Base-by-base conservation (phyloP, 768 basidiomycete genomes). In the Cantharellus cinnabarinus region DNA sequence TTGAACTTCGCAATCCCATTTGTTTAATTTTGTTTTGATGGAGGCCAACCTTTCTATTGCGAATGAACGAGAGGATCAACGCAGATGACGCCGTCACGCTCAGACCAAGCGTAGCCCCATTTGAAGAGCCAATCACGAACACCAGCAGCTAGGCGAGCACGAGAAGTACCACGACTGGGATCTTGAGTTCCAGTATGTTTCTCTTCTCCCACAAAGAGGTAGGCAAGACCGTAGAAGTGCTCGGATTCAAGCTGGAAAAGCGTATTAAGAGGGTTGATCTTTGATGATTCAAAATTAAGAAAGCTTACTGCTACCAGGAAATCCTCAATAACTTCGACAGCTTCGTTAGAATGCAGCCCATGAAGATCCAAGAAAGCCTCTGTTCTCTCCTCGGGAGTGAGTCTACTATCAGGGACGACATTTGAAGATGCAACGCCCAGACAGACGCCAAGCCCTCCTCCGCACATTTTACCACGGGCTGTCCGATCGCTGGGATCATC, bases 161-260 rank as follows among this genome's bases (percentile, higher is more conserved):
- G 81, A 4, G 88, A 88, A 2, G 88, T 80, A 37, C 89, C 89
- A 42, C 90, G 78, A 7, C 74, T 79, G 2, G 77, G 72, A 65
- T 93, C 89, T 66, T 93, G 89, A n/a, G 82, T 84, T 2, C 87
- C 93, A 0, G 88, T 89, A 68, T 97, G 94, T 70, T 91, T 94
- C 70, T 94, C 89, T 71, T 97, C 90, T 20, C 95, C 94, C 3
- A 98, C 88, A 50, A 99, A 76, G 20, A 89, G 72, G 68, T 85
- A 99, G 3, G 87, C 90, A 59, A 95, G 72, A 4, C 93, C 94
- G 66, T 83, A 81, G 71, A 81, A 94, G 67, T 83, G 81, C 67
- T 95, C 91, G 35, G 76, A 77, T 69, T 97, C 93, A 63, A 94
- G 73, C 86, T 90, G 64, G 14, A 35, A 10, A 37, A 37, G 7